Base-by-base conservation (phyloP, 2,329 filamentous ascomycete species). In the Alternaria metachromatica region DNA sequence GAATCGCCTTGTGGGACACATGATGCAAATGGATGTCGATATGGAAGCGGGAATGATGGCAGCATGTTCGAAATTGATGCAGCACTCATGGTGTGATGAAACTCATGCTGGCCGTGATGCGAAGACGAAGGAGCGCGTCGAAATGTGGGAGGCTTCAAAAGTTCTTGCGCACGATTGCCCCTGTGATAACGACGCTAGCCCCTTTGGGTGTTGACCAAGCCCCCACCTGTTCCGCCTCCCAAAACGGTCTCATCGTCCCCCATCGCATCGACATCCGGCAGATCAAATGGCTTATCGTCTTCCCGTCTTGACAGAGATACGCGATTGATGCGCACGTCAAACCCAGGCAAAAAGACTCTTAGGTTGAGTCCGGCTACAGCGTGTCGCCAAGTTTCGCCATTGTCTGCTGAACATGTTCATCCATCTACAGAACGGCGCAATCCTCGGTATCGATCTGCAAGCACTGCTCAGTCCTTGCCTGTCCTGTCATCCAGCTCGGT, bases 401-500 rank as follows among this genome's bases (percentile, higher is more conserved):
- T n/a, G n/a, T n/a, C n/a, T n/a, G n/a, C n/a, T n/a, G n/a, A n/a
- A n/a, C n/a, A n/a, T n/a, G n/a, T n/a, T n/a, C n/a, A n/a, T n/a
- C n/a, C n/a, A n/a, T n/a, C n/a, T n/a, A n/a, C n/a, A n/a, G n/a
- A n/a, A n/a, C n/a, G n/a, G n/a, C n/a, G n/a, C n/a, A n/a, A n/a
- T n/a, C n/a, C n/a, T n/a, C n/a, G n/a, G n/a, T n/a, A n/a, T n/a
- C n/a, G n/a, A n/a, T n/a, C n/a, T n/a, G n/a, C n/a, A n/a, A 51
- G 5, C 15, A 28, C 15, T n/a, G 4, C 3, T 49, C 25, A 63
- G 8, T 60, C 50, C 26, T 63, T 63, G 5, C 43, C 50, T 4
- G 37, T 51, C 4, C 30, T 30, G 10, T 63, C 25, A 13, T 41
- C 50, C 8, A 63, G 57, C 45, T 60, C 50, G 3, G 51, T 46